phyloP scores from a whole-genome alignment of 495 filamentous ascomycete genomes.

The Patellaria atrata region DNA sequence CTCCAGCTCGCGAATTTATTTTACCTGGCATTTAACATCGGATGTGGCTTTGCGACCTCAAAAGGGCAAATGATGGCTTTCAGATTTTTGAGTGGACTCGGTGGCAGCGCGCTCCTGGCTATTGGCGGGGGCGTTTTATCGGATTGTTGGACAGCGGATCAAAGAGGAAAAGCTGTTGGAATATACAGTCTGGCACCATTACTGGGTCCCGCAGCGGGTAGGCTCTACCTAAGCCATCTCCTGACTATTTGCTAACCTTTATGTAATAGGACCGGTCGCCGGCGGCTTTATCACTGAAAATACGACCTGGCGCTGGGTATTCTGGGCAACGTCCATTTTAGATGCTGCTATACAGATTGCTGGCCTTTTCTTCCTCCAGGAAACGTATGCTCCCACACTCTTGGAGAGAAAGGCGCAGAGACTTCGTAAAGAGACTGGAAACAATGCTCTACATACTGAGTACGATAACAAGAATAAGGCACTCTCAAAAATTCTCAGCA shows the following conservation, averaged over 20 bases:
- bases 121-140: constrained; percentile 29
- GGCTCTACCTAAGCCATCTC: no score
- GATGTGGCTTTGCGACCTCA: constrained; percentile 27
- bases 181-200: constrained; percentile 29
- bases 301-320: constrained; percentile 34
- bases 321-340: constrained; percentile 38
- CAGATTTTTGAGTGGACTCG: constrained; percentile 28
- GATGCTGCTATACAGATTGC: constrained; percentile 46
- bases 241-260: no score
- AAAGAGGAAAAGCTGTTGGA: constrained; percentile 27
- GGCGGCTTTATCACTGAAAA: constrained; percentile 47
- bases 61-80: constrained; percentile 27
- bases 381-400: constrained; percentile 51
- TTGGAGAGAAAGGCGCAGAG: constrained; percentile 40
- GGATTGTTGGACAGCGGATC: constrained; percentile 26
- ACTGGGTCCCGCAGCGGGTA: constrained; percentile 28
- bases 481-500: constrained; percentile 17
- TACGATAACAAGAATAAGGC: constrained; percentile 35
- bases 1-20: constrained; percentile 28
- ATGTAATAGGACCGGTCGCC: constrained; percentile 29
- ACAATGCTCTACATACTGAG: constrained; percentile 46
- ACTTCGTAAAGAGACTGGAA: constrained; percentile 51
- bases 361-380: constrained; percentile 50
- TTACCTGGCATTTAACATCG: constrained; percentile 28
- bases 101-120: constrained; percentile 28